Percentiles rank a stretch among this genome's conserved stretches.
phyloP scores from a whole-genome alignment of 768 basidiomycete species.

The Pleurotus djamor region DNA sequence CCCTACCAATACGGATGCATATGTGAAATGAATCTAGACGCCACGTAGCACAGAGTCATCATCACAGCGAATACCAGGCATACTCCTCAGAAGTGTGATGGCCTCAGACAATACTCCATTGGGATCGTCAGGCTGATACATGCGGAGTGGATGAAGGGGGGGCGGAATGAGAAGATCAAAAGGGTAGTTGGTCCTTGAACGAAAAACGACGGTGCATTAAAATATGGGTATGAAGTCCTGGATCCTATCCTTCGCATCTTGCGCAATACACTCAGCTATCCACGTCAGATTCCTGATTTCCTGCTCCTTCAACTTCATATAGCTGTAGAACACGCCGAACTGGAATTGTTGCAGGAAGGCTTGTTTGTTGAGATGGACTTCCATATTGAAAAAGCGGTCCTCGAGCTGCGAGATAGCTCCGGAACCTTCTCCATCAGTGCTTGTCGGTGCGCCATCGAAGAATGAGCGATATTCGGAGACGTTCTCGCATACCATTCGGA shows the following conservation, averaged over 20 bases:
- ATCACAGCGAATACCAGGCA: not conserved
- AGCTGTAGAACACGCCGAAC: slow-evolving; percentile 89
- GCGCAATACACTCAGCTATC: slow-evolving; percentile 98
- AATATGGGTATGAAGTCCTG: slow-evolving; percentile 94
- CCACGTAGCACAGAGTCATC: not conserved
- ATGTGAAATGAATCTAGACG: not conserved
- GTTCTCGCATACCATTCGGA: slow-evolving; percentile 82
- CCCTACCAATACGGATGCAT: not conserved
- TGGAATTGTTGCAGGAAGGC: slow-evolving; percentile 98
- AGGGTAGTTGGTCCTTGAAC: not conserved
- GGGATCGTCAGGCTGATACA: not conserved
- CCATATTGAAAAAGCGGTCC: slow-evolving; percentile 91
- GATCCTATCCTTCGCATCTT: slow-evolving; percentile 94
- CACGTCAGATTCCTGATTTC: slow-evolving; percentile 87
- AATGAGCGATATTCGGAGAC: slow-evolving; percentile 90
- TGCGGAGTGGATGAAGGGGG: not conserved
- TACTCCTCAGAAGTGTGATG: not conserved
- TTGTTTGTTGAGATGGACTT: slow-evolving; percentile 92
- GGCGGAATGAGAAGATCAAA: too few species aligned
- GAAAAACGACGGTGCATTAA: slow-evolving; percentile 34
- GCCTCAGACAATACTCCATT: not conserved
- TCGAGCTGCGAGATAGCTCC: slow-evolving; percentile 72
- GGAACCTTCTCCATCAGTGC: slow-evolving; percentile 34
- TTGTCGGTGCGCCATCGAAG: slow-evolving; percentile 60
- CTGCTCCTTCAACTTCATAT: slow-evolving; percentile 90